phyloP scores from a whole-genome alignment of 306 rosid genomes.

The Prunus davidiana region DNA sequence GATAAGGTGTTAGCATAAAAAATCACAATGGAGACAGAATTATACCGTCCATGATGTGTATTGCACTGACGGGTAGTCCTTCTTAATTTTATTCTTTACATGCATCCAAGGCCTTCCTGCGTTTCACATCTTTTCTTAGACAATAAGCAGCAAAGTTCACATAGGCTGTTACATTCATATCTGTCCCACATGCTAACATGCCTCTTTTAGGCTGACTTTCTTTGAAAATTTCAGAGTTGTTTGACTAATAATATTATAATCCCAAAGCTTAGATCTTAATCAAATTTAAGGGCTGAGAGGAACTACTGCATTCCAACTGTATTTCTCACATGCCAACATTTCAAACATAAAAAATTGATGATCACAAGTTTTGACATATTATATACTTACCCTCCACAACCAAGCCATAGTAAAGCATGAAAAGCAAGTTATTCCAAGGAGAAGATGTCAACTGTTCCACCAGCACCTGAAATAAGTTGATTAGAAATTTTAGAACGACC shows the following conservation, averaged over 20 bases:
- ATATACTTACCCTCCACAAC: slow-evolving; percentile 67
- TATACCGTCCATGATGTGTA: slow-evolving; percentile 84
- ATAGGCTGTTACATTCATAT: background rate
- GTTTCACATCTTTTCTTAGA: slow-evolving; percentile 17
- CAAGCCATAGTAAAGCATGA: slow-evolving; percentile 81
- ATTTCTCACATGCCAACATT: slow-evolving; percentile 17
- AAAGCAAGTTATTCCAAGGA: slow-evolving; percentile 84
- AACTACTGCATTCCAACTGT: background rate
- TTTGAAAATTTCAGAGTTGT: background rate
- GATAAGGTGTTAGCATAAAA: background rate
- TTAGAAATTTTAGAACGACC: background rate
- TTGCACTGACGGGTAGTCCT: slow-evolving; percentile 80
- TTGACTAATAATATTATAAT: slow-evolving; percentile 12
- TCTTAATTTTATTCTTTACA: slow-evolving; percentile 82
- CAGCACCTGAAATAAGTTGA: slow-evolving; percentile 57
- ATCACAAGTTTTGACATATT: slow-evolving; percentile 19
- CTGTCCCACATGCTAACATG: slow-evolving; percentile 7
- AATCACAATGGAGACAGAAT: slow-evolving; percentile 18
- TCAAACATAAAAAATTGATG: slow-evolving; percentile 6
- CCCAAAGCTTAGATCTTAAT: background rate
- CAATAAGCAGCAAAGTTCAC: slow-evolving; percentile 13
- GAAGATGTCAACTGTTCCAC: slow-evolving; percentile 85
- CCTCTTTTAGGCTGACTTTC: slow-evolving; percentile 2
- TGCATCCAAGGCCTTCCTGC: slow-evolving; percentile 84
- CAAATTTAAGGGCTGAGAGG: background rate